A percentile compares a stretch with the other conserved stretches of the same genome.
phyloP scores from a whole-genome alignment of 441 rosid species.

The Euphorbia celastroides region DNA sequence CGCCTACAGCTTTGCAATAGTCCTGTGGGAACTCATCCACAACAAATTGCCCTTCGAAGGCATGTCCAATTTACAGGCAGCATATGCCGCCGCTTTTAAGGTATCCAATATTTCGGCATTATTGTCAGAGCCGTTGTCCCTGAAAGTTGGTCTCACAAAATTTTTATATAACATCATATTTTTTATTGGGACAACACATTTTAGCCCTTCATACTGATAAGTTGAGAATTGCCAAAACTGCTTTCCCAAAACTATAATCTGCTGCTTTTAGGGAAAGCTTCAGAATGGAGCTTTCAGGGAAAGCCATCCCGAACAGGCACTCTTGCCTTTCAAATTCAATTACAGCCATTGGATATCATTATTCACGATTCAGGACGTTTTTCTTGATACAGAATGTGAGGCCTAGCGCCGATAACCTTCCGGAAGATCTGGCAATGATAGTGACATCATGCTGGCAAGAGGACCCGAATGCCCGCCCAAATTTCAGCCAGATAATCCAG shows the following conservation, averaged over 20 bases:
- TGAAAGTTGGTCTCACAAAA: too few relatives aligned
- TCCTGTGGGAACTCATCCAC: slow-evolving; percentile 91
- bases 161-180: too few relatives aligned
- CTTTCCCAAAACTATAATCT: too few relatives aligned
- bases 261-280: too few relatives aligned
- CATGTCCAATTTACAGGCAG: slow-evolving; percentile 98
- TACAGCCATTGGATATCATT: not conserved
- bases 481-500: slow-evolving; percentile 74
- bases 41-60: slow-evolving; percentile 97
- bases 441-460: slow-evolving; percentile 94
- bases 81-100: slow-evolving; percentile 98
- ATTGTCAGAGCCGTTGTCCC: too few relatives aligned
- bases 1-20: slow-evolving; percentile 90
- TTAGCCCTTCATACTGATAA: too few relatives aligned
- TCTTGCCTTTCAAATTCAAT: too few relatives aligned
- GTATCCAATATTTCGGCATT: too few relatives aligned
- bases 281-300: too few relatives aligned
- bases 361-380: not conserved
- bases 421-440: slow-evolving; percentile 62
- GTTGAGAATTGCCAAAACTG: too few relatives aligned
- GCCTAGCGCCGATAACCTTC: slow-evolving; percentile 73
- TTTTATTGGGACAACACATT: too few relatives aligned
- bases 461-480: slow-evolving; percentile 78
- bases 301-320: too few relatives aligned
- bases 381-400: slow-evolving; percentile 59